Base-by-base conservation (phyloP, 176 grass and related monocot genomes). In the Musa acuminata region DNA sequence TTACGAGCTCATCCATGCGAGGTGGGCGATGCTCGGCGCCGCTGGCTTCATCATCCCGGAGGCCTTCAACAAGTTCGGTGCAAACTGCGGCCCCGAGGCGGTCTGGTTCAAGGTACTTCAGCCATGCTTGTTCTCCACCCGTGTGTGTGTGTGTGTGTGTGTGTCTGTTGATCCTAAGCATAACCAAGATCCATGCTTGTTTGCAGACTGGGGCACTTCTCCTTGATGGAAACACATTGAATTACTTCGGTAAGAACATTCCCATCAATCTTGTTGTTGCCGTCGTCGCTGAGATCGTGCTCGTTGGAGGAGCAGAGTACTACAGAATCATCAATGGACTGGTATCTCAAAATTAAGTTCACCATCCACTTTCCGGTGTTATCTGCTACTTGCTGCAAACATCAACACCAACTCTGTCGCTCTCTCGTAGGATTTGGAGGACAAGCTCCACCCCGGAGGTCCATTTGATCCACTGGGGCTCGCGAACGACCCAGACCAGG, bases 221-320 rank as follows among this genome's bases (percentile, higher is more conserved):
- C 53, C 88, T 99, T 25, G 90, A 99, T 74, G 95, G 95, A 50
- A 99, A 99, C 90, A 99, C 95, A 60, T 84, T 99, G 29, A 99
- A 76, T 85, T 99, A 99, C 84, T 94, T 99, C 67, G 95, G 95
- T 72, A 94, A 85, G 77, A 99, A 83, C 88, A 99, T 99, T 71
- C 95, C 95, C 1, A 99, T 99, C 87, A 99, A 99, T 84, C 95
- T 99, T 14, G 29, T 86, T 17, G 48, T 91, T 4, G 90, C 95
- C 52, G 86, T 99, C 14, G 7, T 67, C 64, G 95, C 95, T 29
- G 95, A 94, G 84, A 52, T 99, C 62, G 73, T 94, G 50, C 95
- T 99, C 49, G 59, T 99, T 67, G 95, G 95, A 35, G 95, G 95
- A 51, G 95, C 95, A 13, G 95, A 99, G 83, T 99, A 99, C 80